Base-by-base conservation (phyloP, 2,329 filamentous ascomycete species). In the Fusarium globosum region DNA sequence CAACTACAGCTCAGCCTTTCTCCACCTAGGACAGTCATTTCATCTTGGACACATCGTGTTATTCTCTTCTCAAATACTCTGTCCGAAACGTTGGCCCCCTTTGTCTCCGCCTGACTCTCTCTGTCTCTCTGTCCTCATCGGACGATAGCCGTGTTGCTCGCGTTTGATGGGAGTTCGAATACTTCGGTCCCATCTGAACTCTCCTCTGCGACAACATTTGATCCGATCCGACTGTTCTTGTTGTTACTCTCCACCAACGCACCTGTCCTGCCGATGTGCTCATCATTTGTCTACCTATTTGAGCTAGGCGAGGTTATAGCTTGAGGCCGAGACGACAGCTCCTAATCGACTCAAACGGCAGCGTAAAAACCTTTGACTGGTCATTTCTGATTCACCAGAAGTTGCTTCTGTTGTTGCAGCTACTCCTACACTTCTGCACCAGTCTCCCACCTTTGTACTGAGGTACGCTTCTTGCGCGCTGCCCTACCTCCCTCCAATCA, bases 401-500 rank as follows among this genome's bases (percentile, higher is more conserved):
- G 56, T 46, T 56, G 18, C 46, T 35, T 56, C 46, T 55, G 43
- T 69, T 62, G 48, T 65, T 46, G 26, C n/a, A 45, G 48, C 49
- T 67, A 52, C 41, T 52, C 55, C 49, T 60, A 30, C 51, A 38
- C 71, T 73, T 49, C 69, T 68, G 69, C 73, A 71, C 73, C 66
- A 64, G 73, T 61, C 63, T 66, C 45, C 61, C 68, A 46, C 23
- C 43, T 35, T 33, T 14, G 33, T 14, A 33, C 12, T 33, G 12
- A 35, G 33, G 14, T 15, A 43, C 51, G 45, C 45, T 65, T 53
- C 61, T 60, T 65, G 59, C 71, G 62, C 72, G 45, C 30, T 42
- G 21, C 41, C 53, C 65, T 53, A 56, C 69, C 70, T 75, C 75
- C 75, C 70, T 75, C 75, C 75, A 77, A 77, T 77, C 65, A 72